Evolutionary conservation across 23 red algal genomes (phyloP), one percentile per base, ranked within the genome.

Genomic region (Chondrus crispus): DNA sequence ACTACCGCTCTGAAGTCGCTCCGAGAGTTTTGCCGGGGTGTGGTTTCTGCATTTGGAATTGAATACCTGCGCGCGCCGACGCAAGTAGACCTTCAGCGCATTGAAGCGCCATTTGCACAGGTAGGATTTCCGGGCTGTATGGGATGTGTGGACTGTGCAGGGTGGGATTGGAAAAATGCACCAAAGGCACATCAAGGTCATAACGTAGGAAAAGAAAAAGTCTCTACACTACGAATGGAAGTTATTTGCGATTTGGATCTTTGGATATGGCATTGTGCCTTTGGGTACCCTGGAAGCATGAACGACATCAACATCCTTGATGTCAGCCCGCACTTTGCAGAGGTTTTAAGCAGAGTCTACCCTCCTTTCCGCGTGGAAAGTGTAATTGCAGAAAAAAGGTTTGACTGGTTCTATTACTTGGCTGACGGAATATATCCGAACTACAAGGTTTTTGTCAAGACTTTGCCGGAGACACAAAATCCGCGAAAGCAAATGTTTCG

Each of bases 321-420:
- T 26, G 38, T 77, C 38, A 77, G 71, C 43, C 26, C 71, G 44
- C 71, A 46, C 28, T 46, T 72, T 42, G n/a, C 32, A 22, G 1
- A 77, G 38, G 44, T 77, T 42, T 24, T 1, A 40, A 38, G n/a
- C n/a, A 37, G 71, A 26, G 43, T n/a, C 6, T 77, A 39, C 71
- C 71, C 71, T 32, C 86, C 69, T 29, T 6, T 43, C 68, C 12
- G 43, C 43, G 33, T 38, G 22, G 18, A 18, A 16, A 55, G 30
- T 44, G 33, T 47, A 1, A 51, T 82, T 11, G 40, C 46, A 55
- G 77, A 47, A 35, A 19, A 58, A 53, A 12, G 29, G 26, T 82
- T 60, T 60, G 55, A 82, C 77, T 82, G 49, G 77, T 82, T 82
- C 28, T 82, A 82, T 47, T 82, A 58, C 77, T 44, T 82, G 30